Evolutionary conservation across 1,284 basidiomycete species (phyloP), one percentile per base, ranked within the genome.

Genomic region (Cryptococcus neoformans): DNA sequence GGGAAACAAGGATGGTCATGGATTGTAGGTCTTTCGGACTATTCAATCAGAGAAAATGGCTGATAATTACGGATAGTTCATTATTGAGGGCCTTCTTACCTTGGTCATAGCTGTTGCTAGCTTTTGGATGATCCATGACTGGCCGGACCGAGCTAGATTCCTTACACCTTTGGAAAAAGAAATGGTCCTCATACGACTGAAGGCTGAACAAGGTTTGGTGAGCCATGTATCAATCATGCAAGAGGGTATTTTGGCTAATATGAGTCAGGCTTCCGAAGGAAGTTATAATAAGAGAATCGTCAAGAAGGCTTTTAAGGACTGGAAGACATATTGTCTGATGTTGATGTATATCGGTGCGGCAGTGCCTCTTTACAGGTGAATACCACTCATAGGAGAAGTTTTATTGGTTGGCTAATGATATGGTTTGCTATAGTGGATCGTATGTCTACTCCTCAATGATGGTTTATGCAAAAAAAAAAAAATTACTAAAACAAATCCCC

Each of bases 341-440:
- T 61, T 76, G 28, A 70, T 74, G 61, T 79, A 79, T 60, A 73
- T 79, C 37, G 74, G 75, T 14, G 65, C 67, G 6, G 78, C 76
- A 1, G 70, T 72, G 62, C 72, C 73, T 44, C 69, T 79, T 47
- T 79, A 79, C 72, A 68, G 67, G 64, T 62, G 45, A 63, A 65
- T 59, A 44, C 62, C 42, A 9, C 42, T n/a, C 21, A 7, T 35
- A 74, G 68, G 11, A 57, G 70, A 51, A 21, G 21, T 21, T 21
- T 21, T 21, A 21, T 21, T 21, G 21, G 21, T 21, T 21, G 21
- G 21, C 21, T 21, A 21, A 21, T 21, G 21, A 73, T 78, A 66
- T 5, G 12, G 14, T 6, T 6, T n/a, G n/a, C 10, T 12, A 3
- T 39, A 17, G 38, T 17, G 10, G 14, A 21, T 8, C 42, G 42